Evolutionary conservation across 345 rosid species (phyloP), one percentile per base, ranked within the genome.

Genomic region (Citrus cavaleriei): DNA sequence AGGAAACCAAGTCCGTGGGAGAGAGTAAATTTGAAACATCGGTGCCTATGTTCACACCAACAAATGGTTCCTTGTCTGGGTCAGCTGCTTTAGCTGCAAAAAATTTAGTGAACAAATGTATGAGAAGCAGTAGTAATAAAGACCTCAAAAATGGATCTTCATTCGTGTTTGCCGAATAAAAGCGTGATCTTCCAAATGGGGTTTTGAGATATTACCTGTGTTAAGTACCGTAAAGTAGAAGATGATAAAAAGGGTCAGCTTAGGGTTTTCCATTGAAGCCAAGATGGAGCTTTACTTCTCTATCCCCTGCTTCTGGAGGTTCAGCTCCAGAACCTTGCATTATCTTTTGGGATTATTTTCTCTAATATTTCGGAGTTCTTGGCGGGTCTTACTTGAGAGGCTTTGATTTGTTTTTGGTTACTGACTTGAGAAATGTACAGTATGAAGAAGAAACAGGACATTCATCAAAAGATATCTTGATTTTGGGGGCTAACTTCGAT

Each of bases 11-110:
- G 5, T 82, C 87, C 7, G 83, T 34, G 8, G 97, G 84, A 0
- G 95, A 60, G 40, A 90, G 81, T 7, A 93, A 30, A 80, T 86
- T 77, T 25, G 98, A 77, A 46, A 90, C 92, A 72, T 96, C 98
- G 0, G 94, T 91, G 75, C 99, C 98, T 7, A 96, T 84, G 81
- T 94, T 93, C 75, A 93, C 86, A 2, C 99, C 99, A 70, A 93
- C 90, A 57, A 86, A 91, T 0, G 98, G 95, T 46, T 94, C 96
- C 14, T 58, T 88, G 68, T 93, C 93, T 72, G 73, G 85, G 79
- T 88, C 32, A 68, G 85, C 78, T 82, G 85, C 78, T 84, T 74
- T 70, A 7, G 77, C 87, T 84, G 81, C 79, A 81, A 37, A 34
- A 49, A 64, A 32, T 22, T 46, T 4, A 64, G 38, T 1, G 54